A percentile compares a stretch with the other conserved stretches of the same genome.
Evolutionary conservation across 228 moss, liverwort and hornwort genomes (phyloP).

Genomic region (Sphagnum fallax): DNA sequence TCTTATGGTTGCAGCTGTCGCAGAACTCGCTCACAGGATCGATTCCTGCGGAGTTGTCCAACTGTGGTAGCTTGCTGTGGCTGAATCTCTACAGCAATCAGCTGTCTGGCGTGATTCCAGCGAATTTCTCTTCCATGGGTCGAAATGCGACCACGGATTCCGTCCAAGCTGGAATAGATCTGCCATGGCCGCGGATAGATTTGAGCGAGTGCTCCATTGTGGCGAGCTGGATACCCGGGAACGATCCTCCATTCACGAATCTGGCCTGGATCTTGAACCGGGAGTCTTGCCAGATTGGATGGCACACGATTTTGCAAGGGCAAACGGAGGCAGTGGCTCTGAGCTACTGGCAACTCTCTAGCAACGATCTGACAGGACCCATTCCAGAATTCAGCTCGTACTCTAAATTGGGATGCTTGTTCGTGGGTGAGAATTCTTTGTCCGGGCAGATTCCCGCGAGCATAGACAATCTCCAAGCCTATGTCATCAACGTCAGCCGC

Average conservation of each 20-base stretch:
- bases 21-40: slow-evolving; percentile 45
- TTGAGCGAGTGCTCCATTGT: slow-evolving; percentile 37
- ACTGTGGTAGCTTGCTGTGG: slow-evolving; percentile 55
- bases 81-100: slow-evolving; percentile 51
- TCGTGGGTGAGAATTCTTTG: slow-evolving; percentile 21
- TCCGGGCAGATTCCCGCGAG: slow-evolving; percentile 24
- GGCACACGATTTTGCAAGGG: slow-evolving; percentile 23
- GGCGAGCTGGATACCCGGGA: slow-evolving; percentile 35
- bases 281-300: slow-evolving; percentile 29
- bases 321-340: slow-evolving; percentile 18
- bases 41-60: slow-evolving; percentile 55
- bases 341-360: slow-evolving; percentile 35
- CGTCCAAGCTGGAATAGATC: slow-evolving; percentile 13
- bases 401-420: slow-evolving; percentile 12
- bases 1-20: slow-evolving; percentile 40
- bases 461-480: slow-evolving; percentile 17
- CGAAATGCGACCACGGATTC: slow-evolving; percentile 18
- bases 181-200: slow-evolving; percentile 30
- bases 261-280: slow-evolving; percentile 13
- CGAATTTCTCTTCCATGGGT: slow-evolving; percentile 14
- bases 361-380: slow-evolving; percentile 22
- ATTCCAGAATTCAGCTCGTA: slow-evolving; percentile 17
- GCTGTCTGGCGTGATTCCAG: slow-evolving; percentile 41
- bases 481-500: slow-evolving; percentile 22
- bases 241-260: slow-evolving; percentile 13